Conservation (phyloP, 192 early-diverging fungal species). For the Coemansia interrupta region DNA sequence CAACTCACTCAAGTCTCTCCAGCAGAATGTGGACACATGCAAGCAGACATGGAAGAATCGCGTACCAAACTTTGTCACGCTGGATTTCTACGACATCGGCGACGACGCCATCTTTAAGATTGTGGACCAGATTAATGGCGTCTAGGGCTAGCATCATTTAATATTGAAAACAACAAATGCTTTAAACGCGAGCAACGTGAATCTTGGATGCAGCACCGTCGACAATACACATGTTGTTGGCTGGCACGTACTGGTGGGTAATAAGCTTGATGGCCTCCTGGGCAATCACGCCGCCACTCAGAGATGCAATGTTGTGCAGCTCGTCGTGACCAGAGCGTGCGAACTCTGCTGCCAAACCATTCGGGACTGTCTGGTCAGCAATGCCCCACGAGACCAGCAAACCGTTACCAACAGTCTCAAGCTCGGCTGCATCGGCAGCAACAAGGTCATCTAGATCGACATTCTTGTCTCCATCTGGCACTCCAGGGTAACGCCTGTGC, state of each 20-base stretch:
- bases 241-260: constrained; percentile 90
- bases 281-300: constrained; percentile 84
- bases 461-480: neutral
- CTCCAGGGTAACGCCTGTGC: constrained; percentile 28
- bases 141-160: neutral
- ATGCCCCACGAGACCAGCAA: constrained; percentile 22
- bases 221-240: constrained; percentile 82
- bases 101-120: constrained; percentile 25
- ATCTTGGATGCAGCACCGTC: constrained; percentile 63
- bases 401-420: constrained; percentile 12
- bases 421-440: constrained; percentile 9
- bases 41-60: constrained; percentile 21
- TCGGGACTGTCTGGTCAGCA: constrained; percentile 11
- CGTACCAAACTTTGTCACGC: constrained; percentile 36
- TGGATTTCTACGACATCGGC: constrained; percentile 49
- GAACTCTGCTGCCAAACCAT: constrained; percentile 32
- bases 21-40: constrained; percentile 28
- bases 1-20: constrained; percentile 28
- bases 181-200: constrained; percentile 17
- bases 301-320: constrained; percentile 78
- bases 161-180: neutral
- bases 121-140: constrained; percentile 32
- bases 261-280: constrained; percentile 96
- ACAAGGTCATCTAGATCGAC: constrained; percentile 22
- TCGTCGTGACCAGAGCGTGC: constrained; percentile 68